Base-by-base conservation (phyloP, 192 early-diverging fungal genomes). In the Podila verticillata region DNA sequence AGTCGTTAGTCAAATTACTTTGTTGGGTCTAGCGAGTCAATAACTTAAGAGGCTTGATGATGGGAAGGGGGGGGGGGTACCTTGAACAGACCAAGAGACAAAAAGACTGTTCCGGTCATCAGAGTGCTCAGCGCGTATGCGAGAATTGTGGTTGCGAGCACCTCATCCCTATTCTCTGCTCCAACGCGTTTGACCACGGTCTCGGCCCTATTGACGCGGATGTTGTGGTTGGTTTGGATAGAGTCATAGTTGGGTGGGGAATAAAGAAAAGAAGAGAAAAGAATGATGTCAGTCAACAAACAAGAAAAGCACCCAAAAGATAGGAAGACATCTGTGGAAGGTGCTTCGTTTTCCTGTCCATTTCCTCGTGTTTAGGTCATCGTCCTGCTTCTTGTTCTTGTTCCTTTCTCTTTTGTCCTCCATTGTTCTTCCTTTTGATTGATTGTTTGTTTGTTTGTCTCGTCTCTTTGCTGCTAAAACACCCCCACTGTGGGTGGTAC, bases 141-240 rank as follows among this genome's bases (percentile, higher is more conserved):
- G 1, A 92, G 85, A 84, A 99, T 93, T 10, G 96, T 92, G 0
- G 98, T 98, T 2, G 98, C 93, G 13, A 98, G 72, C n/a, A 98
- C 89, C n/a, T 89, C 80, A 35, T 94, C 84, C 29, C 85, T 87
- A 36, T 90, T 85, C 34, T 87, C 88, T 34, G 72, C 86, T 7
- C 87, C 88, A 47, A 96, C 88, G 31, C 70, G 64, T n/a, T 36
- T 70, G 7, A 92, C 84, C 61, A 97, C 90, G 5, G 84, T 89
- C 34, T 88, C 90, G 34, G 90, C 87, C 75, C 87, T 91, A 71
- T 63, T 15, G 34, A 2, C 39, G 17, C 17, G 39, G 3, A 4
- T 3, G 39, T 44, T 44, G 39, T 44, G 12, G 2, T 44, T 44
- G 12, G 39, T 4, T 4, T 10, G 39, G 17, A 44, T 13, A 44